Percentiles rank a stretch among this genome's conserved stretches.
These are phyloP conservation scores for Wallemia ichthyophaga DNA, from an alignment of 1,284 basidiomycete genomes.

Conservation along the genomic window DNA sequence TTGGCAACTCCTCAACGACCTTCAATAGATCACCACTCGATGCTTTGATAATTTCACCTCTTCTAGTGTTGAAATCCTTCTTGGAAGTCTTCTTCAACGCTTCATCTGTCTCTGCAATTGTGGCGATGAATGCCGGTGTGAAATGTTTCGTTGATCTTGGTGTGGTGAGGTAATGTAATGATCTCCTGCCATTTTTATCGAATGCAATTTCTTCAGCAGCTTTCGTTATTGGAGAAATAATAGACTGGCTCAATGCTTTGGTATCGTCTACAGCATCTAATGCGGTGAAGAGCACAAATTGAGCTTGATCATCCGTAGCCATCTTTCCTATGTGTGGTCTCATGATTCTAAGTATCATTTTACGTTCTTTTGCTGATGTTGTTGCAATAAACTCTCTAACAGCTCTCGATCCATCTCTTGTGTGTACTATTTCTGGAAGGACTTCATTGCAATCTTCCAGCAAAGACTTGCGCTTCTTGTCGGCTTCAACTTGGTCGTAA, in stretches of 20 bases:
- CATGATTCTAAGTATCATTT: slow-evolving; percentile 52
- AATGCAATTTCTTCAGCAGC: slow-evolving; percentile 13
- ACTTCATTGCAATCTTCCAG: slow-evolving; percentile 45
- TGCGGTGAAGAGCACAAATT: slow-evolving; percentile 57
- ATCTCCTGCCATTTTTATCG: slow-evolving; percentile 28
- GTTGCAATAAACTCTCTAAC: slow-evolving; percentile 50
- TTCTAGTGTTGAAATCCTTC: slow-evolving; percentile 31
- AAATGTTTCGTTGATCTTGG: slow-evolving; percentile 50
- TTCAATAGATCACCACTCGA: slow-evolving; percentile 36
- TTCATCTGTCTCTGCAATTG: slow-evolving; percentile 36
- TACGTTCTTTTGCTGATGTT: slow-evolving; percentile 64
- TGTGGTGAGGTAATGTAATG: slow-evolving; percentile 45
- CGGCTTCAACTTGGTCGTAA: slow-evolving; percentile 12
- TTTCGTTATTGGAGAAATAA: slow-evolving; percentile 20
- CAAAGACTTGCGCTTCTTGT: slow-evolving; percentile 25
- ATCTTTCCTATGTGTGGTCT: slow-evolving; percentile 62
- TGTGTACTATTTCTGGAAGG: slow-evolving; percentile 67
- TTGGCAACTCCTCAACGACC: slow-evolving; percentile 30
- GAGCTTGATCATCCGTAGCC: slow-evolving; percentile 55
- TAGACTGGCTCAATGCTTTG: slow-evolving; percentile 46
- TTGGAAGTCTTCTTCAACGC: slow-evolving; percentile 38
- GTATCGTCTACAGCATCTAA: slow-evolving; percentile 68
- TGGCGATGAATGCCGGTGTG: slow-evolving; percentile 30
- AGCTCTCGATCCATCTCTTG: slow-evolving; percentile 56
- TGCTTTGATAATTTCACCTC: slow-evolving; percentile 33